phyloP scores from a whole-genome alignment of 306 rosid species.

The Crotalaria pallida region DNA sequence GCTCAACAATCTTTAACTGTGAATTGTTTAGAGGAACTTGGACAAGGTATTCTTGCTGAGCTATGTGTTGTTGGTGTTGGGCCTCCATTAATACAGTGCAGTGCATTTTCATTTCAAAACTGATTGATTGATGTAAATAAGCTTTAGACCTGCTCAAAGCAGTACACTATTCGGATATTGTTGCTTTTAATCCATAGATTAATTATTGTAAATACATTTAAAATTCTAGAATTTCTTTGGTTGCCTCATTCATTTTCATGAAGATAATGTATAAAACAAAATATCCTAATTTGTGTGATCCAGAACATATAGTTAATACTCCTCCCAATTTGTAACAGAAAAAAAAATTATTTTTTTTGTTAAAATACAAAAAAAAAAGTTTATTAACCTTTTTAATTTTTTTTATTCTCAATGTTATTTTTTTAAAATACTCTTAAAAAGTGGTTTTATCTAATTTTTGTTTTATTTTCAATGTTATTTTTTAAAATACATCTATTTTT shows the following conservation, averaged over 20 bases:
- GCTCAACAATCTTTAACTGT: background rate
- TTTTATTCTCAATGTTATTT: too few relatives aligned
- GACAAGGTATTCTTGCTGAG: background rate
- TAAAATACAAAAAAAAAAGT: too few relatives aligned
- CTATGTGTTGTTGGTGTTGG: background rate
- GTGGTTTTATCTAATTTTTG: too few relatives aligned
- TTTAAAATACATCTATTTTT: too few relatives aligned
- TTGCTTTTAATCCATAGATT: background rate
- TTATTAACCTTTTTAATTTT: too few relatives aligned
- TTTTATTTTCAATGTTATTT: too few relatives aligned
- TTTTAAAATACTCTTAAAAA: too few relatives aligned
- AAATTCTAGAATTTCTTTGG: background rate
- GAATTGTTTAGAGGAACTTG: background rate
- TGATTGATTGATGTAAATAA: slow-evolving; percentile 9
- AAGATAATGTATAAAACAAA: too few relatives aligned
- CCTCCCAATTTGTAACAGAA: too few relatives aligned
- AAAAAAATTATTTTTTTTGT: too few relatives aligned
- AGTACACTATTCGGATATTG: background rate
- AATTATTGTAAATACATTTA: background rate
- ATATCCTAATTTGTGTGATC: too few relatives aligned
- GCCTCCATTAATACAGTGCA: background rate
- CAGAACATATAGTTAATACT: too few relatives aligned
- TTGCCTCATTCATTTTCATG: background rate
- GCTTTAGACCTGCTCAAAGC: background rate
- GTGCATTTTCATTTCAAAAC: background rate